These are phyloP conservation scores for Rachicladosporium sp. DNA, from an alignment of 2,329 filamentous ascomycete genomes.

Conservation along the genomic window DNA sequence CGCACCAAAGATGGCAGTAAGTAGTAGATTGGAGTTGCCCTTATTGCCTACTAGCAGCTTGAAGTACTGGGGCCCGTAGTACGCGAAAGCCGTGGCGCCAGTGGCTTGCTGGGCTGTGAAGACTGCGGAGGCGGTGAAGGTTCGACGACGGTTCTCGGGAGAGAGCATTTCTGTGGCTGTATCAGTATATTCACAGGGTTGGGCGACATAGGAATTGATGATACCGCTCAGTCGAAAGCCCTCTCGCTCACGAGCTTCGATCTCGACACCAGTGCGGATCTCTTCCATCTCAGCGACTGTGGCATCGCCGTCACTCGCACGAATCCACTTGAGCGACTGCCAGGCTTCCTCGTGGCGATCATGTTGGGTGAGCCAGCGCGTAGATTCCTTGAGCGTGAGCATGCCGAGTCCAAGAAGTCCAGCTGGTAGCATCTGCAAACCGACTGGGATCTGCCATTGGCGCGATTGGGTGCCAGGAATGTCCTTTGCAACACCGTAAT, in stretches of 20 bases:
- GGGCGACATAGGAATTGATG: no score
- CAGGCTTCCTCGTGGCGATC: conserved; percentile 35
- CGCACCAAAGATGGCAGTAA: conserved; percentile 43
- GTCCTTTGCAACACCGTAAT: conserved; percentile 33
- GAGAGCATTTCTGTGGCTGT: no score
- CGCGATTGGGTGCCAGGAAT: conserved; percentile 22
- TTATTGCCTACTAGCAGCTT: conserved; percentile 35
- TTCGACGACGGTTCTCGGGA: no score
- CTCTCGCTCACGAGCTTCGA: conserved; percentile 31
- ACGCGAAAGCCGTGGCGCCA: conserved; percentile 42
- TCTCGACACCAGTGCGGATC: conserved; percentile 36
- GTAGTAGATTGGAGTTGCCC: conserved; percentile 32
- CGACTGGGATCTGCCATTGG: conserved; percentile 47
- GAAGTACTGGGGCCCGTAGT: conserved; percentile 45
- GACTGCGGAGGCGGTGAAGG: conserved; percentile 31
- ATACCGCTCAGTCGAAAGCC: conserved; percentile 10
- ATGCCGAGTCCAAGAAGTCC: conserved; percentile 37
- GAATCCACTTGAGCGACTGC: conserved; percentile 39
- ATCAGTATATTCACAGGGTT: no score
- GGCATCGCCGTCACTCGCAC: conserved; percentile 27
- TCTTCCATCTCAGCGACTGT: conserved; percentile 37
- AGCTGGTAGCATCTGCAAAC: conserved; percentile 38
- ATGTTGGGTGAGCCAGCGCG: conserved; percentile 37
- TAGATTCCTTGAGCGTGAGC: conserved; percentile 37
- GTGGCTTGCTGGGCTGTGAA: conserved; percentile 43